phyloP scores from a whole-genome alignment of 306 rosid species.

The Pyrus pyrifolia region DNA sequence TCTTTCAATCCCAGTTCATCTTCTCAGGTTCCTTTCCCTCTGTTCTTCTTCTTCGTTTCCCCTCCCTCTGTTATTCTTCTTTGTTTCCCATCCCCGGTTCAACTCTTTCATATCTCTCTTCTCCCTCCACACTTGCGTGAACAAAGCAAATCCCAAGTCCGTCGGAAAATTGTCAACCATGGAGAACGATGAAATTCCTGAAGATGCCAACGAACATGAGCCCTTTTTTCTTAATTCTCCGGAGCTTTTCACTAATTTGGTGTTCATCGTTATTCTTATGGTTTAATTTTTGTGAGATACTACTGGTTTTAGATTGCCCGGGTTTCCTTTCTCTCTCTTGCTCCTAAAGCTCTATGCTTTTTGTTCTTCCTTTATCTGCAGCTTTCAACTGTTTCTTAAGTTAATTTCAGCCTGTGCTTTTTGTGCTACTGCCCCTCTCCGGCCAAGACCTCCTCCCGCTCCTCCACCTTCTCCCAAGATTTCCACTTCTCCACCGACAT shows the following conservation, averaged over 20 bases:
- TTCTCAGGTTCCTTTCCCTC: no score
- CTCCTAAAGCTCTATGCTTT: neutral
- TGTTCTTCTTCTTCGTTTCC: no score
- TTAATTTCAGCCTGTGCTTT: neutral
- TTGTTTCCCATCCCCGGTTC: neutral
- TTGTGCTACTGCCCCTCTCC: no score
- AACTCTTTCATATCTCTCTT: neutral
- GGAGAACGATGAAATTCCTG: constrained; percentile 73
- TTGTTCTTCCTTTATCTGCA: neutral
- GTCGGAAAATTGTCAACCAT: constrained; percentile 14
- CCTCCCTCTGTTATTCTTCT: no score
- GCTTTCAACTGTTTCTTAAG: neutral
- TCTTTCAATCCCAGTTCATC: no score
- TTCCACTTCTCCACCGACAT: no score
- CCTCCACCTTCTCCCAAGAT: no score
- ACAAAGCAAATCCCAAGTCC: neutral
- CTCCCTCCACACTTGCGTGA: neutral
- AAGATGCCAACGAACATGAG: constrained; percentile 83
- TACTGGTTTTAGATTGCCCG: constrained; percentile 62
- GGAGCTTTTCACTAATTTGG: neutral
- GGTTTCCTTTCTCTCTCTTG: constrained; percentile 32
- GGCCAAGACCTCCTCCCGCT: no score
- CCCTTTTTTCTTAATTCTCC: neutral
- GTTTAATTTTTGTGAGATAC: neutral
- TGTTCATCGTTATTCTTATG: neutral